Evolutionary conservation across 768 basidiomycete species (phyloP).

Genomic region (Phlebiopsis gigantea): DNA sequence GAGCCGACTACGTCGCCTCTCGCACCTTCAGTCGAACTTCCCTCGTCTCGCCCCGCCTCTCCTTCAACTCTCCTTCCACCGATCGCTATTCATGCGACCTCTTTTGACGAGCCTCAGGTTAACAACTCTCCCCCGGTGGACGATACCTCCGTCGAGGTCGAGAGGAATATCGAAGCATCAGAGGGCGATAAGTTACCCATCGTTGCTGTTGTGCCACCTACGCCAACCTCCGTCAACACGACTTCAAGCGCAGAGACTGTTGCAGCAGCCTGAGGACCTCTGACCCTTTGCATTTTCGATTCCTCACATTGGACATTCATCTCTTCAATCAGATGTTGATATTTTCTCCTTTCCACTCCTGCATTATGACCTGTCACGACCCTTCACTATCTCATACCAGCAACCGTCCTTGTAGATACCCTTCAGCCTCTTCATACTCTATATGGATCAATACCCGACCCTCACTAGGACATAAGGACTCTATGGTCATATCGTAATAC

Average conservation of each 20-base stretch:
- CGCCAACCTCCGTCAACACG: slow-evolving; percentile 3
- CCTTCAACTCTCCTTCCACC: slow-evolving; percentile 13
- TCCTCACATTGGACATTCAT: not conserved
- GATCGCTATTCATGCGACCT: not conserved
- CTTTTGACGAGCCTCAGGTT: not conserved
- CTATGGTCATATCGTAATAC: not conserved
- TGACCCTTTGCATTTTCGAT: not conserved
- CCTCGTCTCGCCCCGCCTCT: slow-evolving; percentile 10
- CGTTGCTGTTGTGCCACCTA: slow-evolving; percentile 11
- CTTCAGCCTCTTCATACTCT: not conserved
- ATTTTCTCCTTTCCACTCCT: not conserved
- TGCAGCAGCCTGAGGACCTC: not conserved
- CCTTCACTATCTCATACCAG: not conserved
- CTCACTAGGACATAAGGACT: not conserved
- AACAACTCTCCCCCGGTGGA: slow-evolving; percentile 9
- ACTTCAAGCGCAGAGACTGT: not conserved
- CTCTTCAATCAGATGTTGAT: not conserved
- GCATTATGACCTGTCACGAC: slow-evolving; percentile 11
- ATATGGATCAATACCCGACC: not conserved
- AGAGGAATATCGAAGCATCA: not conserved
- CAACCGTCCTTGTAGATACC: slow-evolving; percentile 6
- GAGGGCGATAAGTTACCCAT: not conserved
- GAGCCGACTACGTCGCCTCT: slow-evolving; percentile 2
- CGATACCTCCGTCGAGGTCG: slow-evolving; percentile 2
- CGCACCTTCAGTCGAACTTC: slow-evolving; percentile 5